phyloP scores from a whole-genome alignment of 306 rosid species.

The Aeschynomene evenia region DNA sequence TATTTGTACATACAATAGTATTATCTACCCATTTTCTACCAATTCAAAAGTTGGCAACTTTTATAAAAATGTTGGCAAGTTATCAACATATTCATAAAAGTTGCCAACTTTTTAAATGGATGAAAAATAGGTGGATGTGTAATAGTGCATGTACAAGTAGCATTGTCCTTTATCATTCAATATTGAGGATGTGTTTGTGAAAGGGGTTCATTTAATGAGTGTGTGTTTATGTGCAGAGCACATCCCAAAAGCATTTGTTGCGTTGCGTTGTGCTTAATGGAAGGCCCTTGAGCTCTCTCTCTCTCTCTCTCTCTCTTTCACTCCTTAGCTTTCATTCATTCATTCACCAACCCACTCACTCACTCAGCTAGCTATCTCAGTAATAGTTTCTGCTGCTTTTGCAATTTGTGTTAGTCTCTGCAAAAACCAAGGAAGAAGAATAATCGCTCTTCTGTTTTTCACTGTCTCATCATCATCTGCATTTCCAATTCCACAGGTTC shows the following conservation, averaged over 20 bases:
- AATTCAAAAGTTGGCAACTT: too few relatives aligned
- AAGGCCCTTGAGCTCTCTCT: constrained; percentile 52
- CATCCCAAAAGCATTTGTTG: constrained; percentile 51
- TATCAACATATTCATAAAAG: too few relatives aligned
- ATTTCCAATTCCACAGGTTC: constrained; percentile 16
- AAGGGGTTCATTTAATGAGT: constrained; percentile 28
- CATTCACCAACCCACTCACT: background rate
- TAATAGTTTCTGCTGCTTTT: background rate
- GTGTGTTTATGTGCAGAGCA: constrained; percentile 29
- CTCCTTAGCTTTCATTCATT: constrained; percentile 26
- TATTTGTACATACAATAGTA: too few relatives aligned
- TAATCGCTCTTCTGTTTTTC: constrained; percentile 31
- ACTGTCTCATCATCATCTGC: constrained; percentile 34
- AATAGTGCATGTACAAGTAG: too few relatives aligned
- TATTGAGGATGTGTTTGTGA: too few relatives aligned
- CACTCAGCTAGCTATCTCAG: background rate
- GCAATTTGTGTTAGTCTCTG: background rate
- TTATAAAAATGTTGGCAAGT: too few relatives aligned
- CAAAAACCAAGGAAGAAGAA: background rate
- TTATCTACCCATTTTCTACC: too few relatives aligned
- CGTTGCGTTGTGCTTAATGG: constrained; percentile 78
- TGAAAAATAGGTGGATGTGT: too few relatives aligned
- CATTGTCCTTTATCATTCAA: too few relatives aligned
- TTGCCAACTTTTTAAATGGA: too few relatives aligned
- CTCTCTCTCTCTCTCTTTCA: constrained; percentile 21